phyloP scores from a whole-genome alignment of 352 stramenopile species.

The Pythium brachiatum region DNA sequence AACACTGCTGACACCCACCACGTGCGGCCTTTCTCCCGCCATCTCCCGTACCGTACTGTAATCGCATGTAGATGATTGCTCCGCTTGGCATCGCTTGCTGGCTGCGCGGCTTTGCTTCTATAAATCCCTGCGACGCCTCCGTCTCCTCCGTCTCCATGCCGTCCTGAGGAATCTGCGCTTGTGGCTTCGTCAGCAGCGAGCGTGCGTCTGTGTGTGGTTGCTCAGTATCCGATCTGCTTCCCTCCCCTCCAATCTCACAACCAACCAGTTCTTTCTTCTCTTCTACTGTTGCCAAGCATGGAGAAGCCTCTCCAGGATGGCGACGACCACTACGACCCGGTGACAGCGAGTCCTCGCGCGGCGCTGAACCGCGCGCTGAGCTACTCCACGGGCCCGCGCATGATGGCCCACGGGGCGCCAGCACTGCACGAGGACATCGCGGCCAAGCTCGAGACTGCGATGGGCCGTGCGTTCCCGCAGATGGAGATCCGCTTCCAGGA shows the following conservation, averaged over 20 bases:
- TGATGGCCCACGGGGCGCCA: conserved; percentile 36
- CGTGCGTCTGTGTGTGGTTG: not conserved
- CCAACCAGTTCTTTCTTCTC: too few species aligned
- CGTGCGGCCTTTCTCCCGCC: not conserved
- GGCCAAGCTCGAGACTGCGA: conserved; percentile 37
- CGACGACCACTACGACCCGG: conserved; percentile 6
- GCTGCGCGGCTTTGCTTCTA: not conserved
- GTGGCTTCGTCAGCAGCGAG: too few species aligned
- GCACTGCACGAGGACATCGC: conserved; percentile 40
- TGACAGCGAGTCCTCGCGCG: not conserved
- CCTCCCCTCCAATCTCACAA: not conserved
- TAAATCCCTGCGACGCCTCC: too few species aligned
- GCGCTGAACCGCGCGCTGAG: conserved; percentile 12
- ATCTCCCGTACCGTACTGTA: too few species aligned
- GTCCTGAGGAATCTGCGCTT: too few species aligned
- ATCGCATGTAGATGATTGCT: not conserved
- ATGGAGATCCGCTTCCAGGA: conserved; percentile 60
- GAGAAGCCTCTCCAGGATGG: not conserved
- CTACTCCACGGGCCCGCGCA: conserved; percentile 30
- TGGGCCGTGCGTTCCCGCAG: conserved; percentile 49
- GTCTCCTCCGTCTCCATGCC: too few species aligned
- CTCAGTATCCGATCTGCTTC: not conserved
- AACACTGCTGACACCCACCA: not conserved
- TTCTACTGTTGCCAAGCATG: not conserved
- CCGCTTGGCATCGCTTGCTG: not conserved